These are phyloP conservation scores for Globisporangium abappressorium DNA, from an alignment of 352 stramenopile genomes.

Conservation along the genomic window DNA sequence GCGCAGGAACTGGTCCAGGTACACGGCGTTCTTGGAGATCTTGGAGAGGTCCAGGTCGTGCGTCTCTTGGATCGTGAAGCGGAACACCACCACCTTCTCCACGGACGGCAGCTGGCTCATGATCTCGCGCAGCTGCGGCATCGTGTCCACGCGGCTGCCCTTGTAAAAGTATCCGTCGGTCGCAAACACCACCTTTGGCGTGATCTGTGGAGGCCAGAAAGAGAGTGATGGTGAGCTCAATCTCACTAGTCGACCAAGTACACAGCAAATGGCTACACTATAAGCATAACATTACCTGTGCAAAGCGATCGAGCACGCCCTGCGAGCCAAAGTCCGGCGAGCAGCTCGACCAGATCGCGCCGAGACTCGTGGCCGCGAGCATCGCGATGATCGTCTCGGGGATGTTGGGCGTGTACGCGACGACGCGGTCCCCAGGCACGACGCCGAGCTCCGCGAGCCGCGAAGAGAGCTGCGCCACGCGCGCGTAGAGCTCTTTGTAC, in stretches of 20 bases:
- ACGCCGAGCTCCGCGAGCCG: conserved; percentile 48
- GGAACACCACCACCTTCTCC: conserved; percentile 56
- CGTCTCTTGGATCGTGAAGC: conserved; percentile 50
- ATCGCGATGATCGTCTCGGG: conserved; percentile 73
- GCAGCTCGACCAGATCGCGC: conserved; percentile 75
- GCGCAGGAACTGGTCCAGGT: conserved; percentile 53
- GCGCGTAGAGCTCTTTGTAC: conserved; percentile 63
- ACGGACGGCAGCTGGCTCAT: conserved; percentile 61
- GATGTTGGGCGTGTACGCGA: conserved; percentile 68
- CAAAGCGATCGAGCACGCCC: conserved; percentile 78
- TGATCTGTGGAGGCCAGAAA: conserved; percentile 31
- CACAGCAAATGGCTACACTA: not conserved
- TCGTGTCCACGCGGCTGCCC: conserved; percentile 58
- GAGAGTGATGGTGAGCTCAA: not conserved
- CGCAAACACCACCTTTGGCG: conserved; percentile 71
- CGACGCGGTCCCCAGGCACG: conserved; percentile 52
- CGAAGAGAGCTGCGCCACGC: conserved; percentile 44
- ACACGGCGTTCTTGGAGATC: conserved; percentile 41
- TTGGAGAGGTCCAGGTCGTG: conserved; percentile 66
- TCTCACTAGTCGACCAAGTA: not conserved
- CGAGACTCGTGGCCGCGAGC: conserved; percentile 67
- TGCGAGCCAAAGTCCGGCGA: conserved; percentile 86
- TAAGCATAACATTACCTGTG: conserved; percentile 34
- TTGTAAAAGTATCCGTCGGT: conserved; percentile 83
- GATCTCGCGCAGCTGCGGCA: conserved; percentile 58